Evolutionary conservation across 2,329 filamentous ascomycete species (phyloP).

Genomic region (Fusarium sulawesiense): DNA sequence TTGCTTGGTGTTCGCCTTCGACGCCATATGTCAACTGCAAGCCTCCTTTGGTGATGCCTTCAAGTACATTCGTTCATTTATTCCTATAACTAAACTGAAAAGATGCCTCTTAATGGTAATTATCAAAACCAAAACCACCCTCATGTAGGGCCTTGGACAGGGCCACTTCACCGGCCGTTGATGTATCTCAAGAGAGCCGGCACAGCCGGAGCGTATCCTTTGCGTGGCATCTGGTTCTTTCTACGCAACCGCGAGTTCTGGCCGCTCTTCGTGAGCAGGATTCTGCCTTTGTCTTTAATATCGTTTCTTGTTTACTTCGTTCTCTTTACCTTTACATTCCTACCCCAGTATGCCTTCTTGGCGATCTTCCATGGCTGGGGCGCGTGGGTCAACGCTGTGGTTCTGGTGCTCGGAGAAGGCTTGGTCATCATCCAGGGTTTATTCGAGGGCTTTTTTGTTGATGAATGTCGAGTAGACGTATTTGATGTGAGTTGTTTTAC

Average conservation of each 20-base stretch:
- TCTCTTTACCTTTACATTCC: conserved; percentile 87
- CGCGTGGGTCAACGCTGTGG: conserved; percentile 90
- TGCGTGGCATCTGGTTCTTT: conserved; percentile 86
- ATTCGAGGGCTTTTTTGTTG: conserved; percentile 85
- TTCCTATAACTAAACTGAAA: neutral
- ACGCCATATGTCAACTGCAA: conserved; percentile 3
- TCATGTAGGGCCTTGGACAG: conserved; percentile 32
- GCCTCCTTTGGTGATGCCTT: conserved; percentile 28
- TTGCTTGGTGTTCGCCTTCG: conserved; percentile 4
- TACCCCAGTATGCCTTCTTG: conserved; percentile 90
- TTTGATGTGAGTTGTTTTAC: conserved; percentile 74
- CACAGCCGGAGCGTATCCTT: conserved; percentile 65
- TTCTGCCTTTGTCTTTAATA: conserved; percentile 84
- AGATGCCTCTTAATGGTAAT: conserved; percentile 34
- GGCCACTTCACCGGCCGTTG: conserved; percentile 52
- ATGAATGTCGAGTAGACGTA: conserved; percentile 80
- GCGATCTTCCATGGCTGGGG: conserved; percentile 87
- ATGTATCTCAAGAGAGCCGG: conserved; percentile 58
- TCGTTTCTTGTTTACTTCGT: conserved; percentile 86
- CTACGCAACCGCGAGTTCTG: conserved; percentile 80
- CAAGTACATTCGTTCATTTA: neutral
- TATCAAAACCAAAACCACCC: conserved; percentile 22
- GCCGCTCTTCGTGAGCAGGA: conserved; percentile 79
- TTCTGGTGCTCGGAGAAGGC: conserved; percentile 87
- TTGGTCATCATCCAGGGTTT: conserved; percentile 75